phyloP scores from a whole-genome alignment of 179 eudicot species.

The Corrigiola litoralis region DNA sequence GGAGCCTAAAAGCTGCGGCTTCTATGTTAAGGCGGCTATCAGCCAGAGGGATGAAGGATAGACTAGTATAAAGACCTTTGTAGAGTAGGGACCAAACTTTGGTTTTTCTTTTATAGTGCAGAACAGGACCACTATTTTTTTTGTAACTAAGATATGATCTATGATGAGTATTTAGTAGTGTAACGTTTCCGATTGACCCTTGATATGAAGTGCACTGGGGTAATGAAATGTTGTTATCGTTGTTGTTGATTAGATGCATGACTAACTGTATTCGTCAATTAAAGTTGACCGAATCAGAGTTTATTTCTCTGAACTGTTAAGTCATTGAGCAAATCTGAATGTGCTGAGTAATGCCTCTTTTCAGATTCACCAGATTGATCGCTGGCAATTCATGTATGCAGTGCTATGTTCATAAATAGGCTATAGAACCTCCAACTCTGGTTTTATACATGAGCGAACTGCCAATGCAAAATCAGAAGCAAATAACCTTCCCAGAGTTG shows the following conservation, averaged over 20 bases:
- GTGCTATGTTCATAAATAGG: neutral
- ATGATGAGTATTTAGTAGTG: neutral
- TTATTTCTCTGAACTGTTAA: too few species aligned
- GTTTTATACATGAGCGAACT: neutral
- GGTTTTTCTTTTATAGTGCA: conserved; percentile 11
- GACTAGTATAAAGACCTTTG: conserved; percentile 6
- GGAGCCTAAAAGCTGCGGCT: neutral
- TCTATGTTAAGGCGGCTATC: conserved; percentile 7
- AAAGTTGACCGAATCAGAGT: too few species aligned
- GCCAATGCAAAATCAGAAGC: neutral
- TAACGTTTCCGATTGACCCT: neutral
- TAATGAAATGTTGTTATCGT: too few species aligned
- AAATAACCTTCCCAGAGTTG: neutral
- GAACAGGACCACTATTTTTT: conserved; percentile 26
- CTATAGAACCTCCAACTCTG: neutral
- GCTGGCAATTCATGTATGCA: conserved; percentile 8
- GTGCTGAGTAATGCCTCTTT: too few species aligned
- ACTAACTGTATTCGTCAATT: too few species aligned
- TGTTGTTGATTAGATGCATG: too few species aligned
- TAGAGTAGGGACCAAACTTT: conserved; percentile 30
- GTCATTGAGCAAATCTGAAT: too few species aligned
- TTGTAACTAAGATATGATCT: conserved; percentile 14
- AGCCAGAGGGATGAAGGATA: conserved; percentile 5
- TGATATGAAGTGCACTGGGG: too few species aligned
- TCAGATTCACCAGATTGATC: too few species aligned